Evolutionary conservation across 805 yeast species (phyloP).

Genomic region (Citeromyces nyonsensis): DNA sequence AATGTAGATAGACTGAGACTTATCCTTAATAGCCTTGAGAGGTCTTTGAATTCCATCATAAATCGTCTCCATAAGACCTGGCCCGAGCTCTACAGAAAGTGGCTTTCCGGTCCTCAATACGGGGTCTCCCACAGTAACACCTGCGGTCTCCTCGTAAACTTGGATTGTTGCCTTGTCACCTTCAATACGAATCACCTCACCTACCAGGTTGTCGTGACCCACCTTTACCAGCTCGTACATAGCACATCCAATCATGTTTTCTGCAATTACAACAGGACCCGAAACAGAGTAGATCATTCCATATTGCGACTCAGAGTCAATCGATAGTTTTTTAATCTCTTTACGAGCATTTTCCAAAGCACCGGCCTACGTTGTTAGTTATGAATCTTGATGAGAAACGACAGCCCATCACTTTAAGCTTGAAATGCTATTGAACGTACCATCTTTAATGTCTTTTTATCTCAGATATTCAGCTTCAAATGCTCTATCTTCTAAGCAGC

Average conservation of each 20-base stretch:
- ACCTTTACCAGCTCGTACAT: conserved; percentile 98
- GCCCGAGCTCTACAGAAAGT: conserved; percentile 96
- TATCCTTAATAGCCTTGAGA: conserved; percentile 78
- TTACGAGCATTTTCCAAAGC: conserved; percentile 95
- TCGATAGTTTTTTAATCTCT: conserved; percentile 71
- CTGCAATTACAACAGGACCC: conserved; percentile 96
- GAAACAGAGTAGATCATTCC: conserved; percentile 91
- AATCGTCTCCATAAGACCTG: conserved; percentile 97
- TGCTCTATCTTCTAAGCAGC: too few relatives aligned
- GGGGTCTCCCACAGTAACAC: conserved; percentile 98
- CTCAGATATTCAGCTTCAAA: too few relatives aligned
- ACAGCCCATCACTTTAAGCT: neutral
- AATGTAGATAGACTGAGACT: conserved; percentile 83
- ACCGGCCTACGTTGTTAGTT: conserved; percentile 50
- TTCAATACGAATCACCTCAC: conserved; percentile 95
- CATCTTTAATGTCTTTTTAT: neutral
- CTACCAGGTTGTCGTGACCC: conserved; percentile 93
- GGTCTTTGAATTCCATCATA: conserved; percentile 99
- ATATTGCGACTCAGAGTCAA: conserved; percentile 69
- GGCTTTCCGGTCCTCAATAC: conserved; percentile 98
- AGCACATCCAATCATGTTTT: conserved; percentile 98
- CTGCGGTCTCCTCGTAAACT: conserved; percentile 98
- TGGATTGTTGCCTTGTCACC: conserved; percentile 96
- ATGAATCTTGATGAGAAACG: neutral
- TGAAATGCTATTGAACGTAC: neutral